A percentile compares a stretch with the other conserved stretches of the same genome.
These are phyloP conservation scores for Aspergillus spinulosporus DNA, from an alignment of 2,329 filamentous ascomycete genomes.

Conservation along the genomic window DNA sequence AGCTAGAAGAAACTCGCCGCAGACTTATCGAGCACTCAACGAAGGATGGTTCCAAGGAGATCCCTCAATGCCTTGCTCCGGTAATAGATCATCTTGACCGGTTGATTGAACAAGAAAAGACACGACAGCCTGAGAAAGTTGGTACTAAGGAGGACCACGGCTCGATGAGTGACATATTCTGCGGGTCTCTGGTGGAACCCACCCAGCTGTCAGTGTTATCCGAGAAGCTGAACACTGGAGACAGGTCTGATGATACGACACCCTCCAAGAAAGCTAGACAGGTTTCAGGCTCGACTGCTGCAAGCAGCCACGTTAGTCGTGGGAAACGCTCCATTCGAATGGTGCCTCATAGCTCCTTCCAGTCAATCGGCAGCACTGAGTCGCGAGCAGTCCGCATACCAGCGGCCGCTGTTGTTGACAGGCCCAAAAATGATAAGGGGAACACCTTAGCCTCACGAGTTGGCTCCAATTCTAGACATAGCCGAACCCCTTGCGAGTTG, in stretches of 20 bases:
- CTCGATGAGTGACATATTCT: constrained; percentile 22
- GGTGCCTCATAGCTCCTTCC: constrained; percentile 54
- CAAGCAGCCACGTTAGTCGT: constrained; percentile 16
- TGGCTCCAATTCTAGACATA: constrained; percentile 27
- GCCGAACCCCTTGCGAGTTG: constrained; percentile 34
- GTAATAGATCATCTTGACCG: constrained; percentile 62
- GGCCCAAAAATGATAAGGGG: not conserved
- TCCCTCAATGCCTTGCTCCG: constrained; percentile 56
- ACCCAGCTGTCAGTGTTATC: constrained; percentile 52
- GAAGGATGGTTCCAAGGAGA: constrained; percentile 45
- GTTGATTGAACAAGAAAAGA: constrained; percentile 50
- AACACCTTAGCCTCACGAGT: constrained; percentile 10
- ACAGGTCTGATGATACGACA: not conserved
- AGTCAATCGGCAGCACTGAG: constrained; percentile 42
- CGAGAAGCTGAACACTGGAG: constrained; percentile 45
- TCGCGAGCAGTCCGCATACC: too few species aligned
- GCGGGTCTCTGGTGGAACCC: constrained; percentile 19
- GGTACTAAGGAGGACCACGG: constrained; percentile 11
- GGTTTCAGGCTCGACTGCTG: constrained; percentile 6
- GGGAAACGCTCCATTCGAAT: constrained; percentile 56
- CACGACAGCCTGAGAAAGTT: constrained; percentile 9
- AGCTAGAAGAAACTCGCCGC: constrained; percentile 59
- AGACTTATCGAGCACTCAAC: constrained; percentile 56
- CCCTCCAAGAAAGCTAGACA: constrained; percentile 9
- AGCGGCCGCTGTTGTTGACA: not conserved